Percentiles rank a stretch among this genome's conserved stretches.
Evolutionary conservation across 192 early-diverging fungal species (phyloP).

Genomic region (Backusella morwellensis): DNA sequence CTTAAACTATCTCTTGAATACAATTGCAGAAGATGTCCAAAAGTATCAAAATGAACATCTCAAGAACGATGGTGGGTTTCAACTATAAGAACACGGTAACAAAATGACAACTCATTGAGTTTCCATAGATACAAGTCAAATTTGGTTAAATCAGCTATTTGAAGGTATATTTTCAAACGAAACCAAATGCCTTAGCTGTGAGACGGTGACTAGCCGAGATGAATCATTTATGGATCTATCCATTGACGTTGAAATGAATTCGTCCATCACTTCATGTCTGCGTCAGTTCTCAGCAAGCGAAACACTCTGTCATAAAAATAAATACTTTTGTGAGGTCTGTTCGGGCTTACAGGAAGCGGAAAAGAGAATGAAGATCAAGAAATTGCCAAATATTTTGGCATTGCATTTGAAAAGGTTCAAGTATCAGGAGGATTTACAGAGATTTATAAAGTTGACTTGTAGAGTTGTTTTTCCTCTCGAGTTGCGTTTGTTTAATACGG

Average conservation of each 20-base stretch:
- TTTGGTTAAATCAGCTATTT: constrained; percentile 95
- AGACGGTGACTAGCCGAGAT: constrained; percentile 89
- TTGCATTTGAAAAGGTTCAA: constrained; percentile 98
- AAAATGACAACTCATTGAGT: not conserved
- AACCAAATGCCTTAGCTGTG: constrained; percentile 95
- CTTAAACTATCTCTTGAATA: constrained; percentile 91
- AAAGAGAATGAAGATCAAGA: constrained; percentile 94
- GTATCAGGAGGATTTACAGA: constrained; percentile 87
- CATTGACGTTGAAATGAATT: constrained; percentile 94
- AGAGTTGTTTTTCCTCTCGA: constrained; percentile 95
- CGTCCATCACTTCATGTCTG: constrained; percentile 88
- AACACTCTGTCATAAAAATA: constrained; percentile 95
- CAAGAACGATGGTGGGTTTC: not conserved
- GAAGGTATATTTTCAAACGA: constrained; percentile 95
- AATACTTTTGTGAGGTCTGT: constrained; percentile 96
- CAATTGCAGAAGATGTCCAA: constrained; percentile 83
- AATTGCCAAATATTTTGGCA: constrained; percentile 89
- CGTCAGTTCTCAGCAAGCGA: constrained; percentile 93
- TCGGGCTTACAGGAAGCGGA: constrained; percentile 96
- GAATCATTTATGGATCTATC: constrained; percentile 97
- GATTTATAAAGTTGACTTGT: constrained; percentile 92
- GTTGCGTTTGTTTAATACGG: constrained; percentile 91
- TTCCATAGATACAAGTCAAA: constrained; percentile 30
- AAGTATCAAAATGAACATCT: constrained; percentile 56
- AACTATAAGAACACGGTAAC: not conserved